Base-by-base conservation (phyloP, 2,329 filamentous ascomycete genomes). In the Fusarium buharicum region DNA sequence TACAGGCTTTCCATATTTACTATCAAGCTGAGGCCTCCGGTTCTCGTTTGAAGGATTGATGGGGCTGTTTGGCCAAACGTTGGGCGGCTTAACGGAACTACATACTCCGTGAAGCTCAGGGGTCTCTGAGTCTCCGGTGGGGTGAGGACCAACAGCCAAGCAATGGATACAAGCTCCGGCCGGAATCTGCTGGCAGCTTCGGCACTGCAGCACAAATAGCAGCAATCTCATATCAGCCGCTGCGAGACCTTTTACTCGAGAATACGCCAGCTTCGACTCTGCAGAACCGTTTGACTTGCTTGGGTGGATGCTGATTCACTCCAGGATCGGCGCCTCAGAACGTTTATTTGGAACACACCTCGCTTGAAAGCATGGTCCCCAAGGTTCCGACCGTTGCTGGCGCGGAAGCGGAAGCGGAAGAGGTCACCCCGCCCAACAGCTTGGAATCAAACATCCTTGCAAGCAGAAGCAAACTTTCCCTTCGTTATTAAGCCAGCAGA, bases 91-190 rank as follows among this genome's bases (percentile, higher is more conserved):
- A 39, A n/a, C 47, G 33, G 49, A 24, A 40, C 45, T 40, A 38
- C 37, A 34, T 44, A 47, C 38, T 47, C 43, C 36, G 52, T 31
- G 17, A 18, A 39, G 33, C 28, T 34, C 50, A 56, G 27, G 56
- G 47, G 44, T 38, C 40, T 34, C 22, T 24, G 18, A 39, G 27
- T 45, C 37, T 17, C 40, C 40, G n/a, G n/a, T n/a, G 48, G 36
- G 28, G 30, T 24, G 34, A 62, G 40, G 20, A 30, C 27, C 38
- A 30, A 58, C 55, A 55, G 20, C 40, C 50, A 49, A 50, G 45
- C 38, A 45, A 24, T 24, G 22, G 22, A 24, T 24, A 38, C 13
- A 33, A 34, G 22, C 50, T 16, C 24, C 18, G 18, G 30, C 24
- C 18, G 18, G 30, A 37, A 16, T 31, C 33, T 27, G 22, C 11